phyloP scores from a whole-genome alignment of 2,329 filamentous ascomycete species.

The Colletotrichum karsti region DNA sequence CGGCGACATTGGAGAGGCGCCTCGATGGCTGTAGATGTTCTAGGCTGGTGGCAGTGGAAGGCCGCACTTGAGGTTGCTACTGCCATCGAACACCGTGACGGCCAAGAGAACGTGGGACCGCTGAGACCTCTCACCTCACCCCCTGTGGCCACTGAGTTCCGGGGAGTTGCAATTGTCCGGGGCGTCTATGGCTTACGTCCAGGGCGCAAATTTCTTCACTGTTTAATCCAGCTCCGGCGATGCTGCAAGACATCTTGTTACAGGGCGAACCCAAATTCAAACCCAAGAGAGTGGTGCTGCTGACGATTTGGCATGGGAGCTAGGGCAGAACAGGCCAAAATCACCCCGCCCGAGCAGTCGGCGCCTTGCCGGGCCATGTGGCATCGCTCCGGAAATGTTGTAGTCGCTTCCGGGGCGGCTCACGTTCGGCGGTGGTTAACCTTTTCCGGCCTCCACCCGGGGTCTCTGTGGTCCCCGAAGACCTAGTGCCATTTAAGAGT shows the following conservation, averaged over 20 bases:
- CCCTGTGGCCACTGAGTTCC: neutral
- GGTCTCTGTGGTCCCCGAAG: neutral
- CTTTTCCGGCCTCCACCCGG: slow-evolving; percentile 17
- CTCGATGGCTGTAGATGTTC: neutral
- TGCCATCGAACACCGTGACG: neutral
- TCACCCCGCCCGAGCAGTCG: neutral
- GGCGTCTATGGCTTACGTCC: neutral
- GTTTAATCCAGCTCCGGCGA: slow-evolving; percentile 21
- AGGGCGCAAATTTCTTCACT: neutral
- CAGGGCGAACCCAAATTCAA: neutral
- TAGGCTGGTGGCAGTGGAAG: slow-evolving; percentile 7
- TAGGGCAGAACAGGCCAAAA: neutral
- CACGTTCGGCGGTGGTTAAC: neutral
- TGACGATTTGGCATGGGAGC: neutral
- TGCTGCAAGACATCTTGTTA: slow-evolving; percentile 9
- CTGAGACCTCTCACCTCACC: neutral
- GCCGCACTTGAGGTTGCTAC: neutral
- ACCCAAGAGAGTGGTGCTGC: neutral
- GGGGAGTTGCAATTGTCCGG: neutral
- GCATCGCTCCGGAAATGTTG: slow-evolving; percentile 16
- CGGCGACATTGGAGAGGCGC: neutral
- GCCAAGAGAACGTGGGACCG: neutral
- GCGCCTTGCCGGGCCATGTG: slow-evolving; percentile 15
- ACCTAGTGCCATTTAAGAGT: neutral
- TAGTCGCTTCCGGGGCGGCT: neutral